phyloP scores from a whole-genome alignment of 257 asterid genomes.

The Leonotis leonurus region DNA sequence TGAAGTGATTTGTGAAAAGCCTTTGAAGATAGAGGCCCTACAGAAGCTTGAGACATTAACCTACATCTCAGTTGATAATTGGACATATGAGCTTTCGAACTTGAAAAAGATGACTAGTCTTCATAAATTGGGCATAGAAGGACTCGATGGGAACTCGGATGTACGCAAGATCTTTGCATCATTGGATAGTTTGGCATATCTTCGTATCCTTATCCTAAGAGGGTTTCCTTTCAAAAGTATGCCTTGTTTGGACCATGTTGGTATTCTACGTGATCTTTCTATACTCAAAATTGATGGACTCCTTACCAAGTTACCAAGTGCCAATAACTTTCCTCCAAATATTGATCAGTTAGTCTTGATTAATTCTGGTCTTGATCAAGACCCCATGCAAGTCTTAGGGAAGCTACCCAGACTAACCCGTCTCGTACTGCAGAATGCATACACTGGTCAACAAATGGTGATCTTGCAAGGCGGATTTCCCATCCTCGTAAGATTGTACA shows the following conservation, averaged over 20 bases:
- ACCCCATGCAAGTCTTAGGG: constrained; percentile 13
- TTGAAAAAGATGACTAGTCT: too few relatives aligned
- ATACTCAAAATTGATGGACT: constrained; percentile 6
- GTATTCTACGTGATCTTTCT: too few relatives aligned
- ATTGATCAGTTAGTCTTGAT: constrained; percentile 14
- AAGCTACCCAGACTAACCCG: not conserved
- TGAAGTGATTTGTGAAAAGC: too few relatives aligned
- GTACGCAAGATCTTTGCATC: not conserved
- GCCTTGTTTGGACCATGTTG: not conserved
- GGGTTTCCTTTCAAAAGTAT: not conserved
- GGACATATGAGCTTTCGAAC: too few relatives aligned
- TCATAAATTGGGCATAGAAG: too few relatives aligned
- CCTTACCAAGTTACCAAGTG: not conserved
- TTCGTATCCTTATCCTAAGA: not conserved
- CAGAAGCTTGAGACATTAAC: too few relatives aligned
- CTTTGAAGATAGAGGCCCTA: too few relatives aligned
- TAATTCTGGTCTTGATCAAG: not conserved
- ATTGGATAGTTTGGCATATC: not conserved
- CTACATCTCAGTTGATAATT: too few relatives aligned
- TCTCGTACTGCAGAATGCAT: not conserved
- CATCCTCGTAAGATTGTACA: too few relatives aligned
- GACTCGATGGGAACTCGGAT: too few relatives aligned
- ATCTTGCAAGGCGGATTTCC: too few relatives aligned
- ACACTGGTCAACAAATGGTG: not conserved
- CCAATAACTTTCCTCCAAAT: constrained; percentile 9